Evolutionary conservation across 768 basidiomycete genomes (phyloP), one percentile per base, ranked within the genome.

Genomic region (Galerina sulciceps): DNA sequence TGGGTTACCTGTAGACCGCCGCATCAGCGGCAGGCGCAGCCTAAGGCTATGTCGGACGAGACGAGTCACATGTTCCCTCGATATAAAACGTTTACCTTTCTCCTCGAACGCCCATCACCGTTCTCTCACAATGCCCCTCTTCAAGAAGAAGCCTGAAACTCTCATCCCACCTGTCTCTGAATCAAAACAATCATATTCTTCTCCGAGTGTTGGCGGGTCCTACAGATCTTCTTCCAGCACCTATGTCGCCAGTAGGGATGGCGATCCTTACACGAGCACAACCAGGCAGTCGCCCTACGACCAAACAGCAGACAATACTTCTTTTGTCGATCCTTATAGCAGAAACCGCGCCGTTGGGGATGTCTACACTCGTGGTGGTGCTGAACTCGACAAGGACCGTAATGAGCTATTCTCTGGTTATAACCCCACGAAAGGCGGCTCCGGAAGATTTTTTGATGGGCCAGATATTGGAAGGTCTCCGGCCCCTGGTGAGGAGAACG

Each of bases 381-480:
- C 78, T 49, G 76, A 90, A 61, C 65, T 87, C 44, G 85, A 90
- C 60, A 75, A 77, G 31, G 90, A 90, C 71, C 86, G 92, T 45
- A 82, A 76, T 42, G 90, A 89, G 63, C 79, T 94, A 22, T 92
- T 94, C 70, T 73, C 89, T 57, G 92, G 92, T 10, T 89, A 87
- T 70, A 85, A 89, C 43, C 80, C 88, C 1, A 69, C 83, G 61
- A 85, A 82, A 45, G 83, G 82, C 34, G 83, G 84, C 23, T 84
- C 87, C 22, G 85, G 85, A 18, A 79, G 90, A 45, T 92, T 90
- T 75, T 83, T 87, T 58, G 89, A 91, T 66, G 88, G 85, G 0
- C 85, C 87, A 8, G 68, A 64, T 18, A 58, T 76, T 31, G 78
- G 76, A 35, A 71, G 66, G 31, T 80, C 81, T 35, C 83, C 84